Conservation (phyloP, 495 filamentous ascomycete genomes). For the Lophiostoma macrostomum region DNA sequence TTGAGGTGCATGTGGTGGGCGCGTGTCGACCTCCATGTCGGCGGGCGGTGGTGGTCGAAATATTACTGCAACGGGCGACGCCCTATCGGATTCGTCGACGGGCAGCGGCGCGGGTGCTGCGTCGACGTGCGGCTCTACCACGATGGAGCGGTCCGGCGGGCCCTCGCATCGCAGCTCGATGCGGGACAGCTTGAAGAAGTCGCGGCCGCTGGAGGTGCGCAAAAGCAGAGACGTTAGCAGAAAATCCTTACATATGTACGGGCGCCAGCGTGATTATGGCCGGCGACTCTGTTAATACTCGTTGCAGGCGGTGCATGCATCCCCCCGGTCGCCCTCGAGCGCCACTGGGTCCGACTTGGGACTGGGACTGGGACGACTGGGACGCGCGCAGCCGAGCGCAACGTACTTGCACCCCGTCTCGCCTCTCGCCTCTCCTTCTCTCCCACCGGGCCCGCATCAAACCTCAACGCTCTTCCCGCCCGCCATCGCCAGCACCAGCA, state of each 20-base stretch:
- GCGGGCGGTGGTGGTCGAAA: neutral
- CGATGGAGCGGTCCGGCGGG: neutral
- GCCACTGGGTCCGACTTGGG: too few relatives aligned
- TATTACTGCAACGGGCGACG: slow-evolving; percentile 10
- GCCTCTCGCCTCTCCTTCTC: too few relatives aligned
- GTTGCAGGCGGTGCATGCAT: slow-evolving; percentile 24
- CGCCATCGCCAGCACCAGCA: too few relatives aligned
- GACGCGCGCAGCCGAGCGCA: too few relatives aligned
- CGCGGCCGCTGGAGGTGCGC: slow-evolving; percentile 18
- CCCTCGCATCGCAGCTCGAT: slow-evolving; percentile 31
- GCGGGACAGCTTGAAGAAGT: slow-evolving; percentile 32
- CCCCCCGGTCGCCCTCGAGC: slow-evolving; percentile 13
- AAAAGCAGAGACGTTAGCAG: slow-evolving; percentile 15
- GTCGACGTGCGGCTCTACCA: slow-evolving; percentile 16
- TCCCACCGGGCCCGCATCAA: too few relatives aligned
- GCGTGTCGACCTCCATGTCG: slow-evolving; percentile 30
- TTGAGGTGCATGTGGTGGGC: slow-evolving; percentile 21
- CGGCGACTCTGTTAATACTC: slow-evolving; percentile 6
- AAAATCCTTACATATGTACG: slow-evolving; percentile 1
- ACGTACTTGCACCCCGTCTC: too few relatives aligned
- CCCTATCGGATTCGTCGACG: slow-evolving; percentile 13
- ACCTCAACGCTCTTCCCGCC: too few relatives aligned
- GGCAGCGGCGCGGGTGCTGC: slow-evolving; percentile 5
- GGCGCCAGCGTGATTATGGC: neutral
- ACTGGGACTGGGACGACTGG: too few relatives aligned